Base-by-base conservation (phyloP, 495 filamentous ascomycete genomes). In the Podospora pseudopauciseta region DNA sequence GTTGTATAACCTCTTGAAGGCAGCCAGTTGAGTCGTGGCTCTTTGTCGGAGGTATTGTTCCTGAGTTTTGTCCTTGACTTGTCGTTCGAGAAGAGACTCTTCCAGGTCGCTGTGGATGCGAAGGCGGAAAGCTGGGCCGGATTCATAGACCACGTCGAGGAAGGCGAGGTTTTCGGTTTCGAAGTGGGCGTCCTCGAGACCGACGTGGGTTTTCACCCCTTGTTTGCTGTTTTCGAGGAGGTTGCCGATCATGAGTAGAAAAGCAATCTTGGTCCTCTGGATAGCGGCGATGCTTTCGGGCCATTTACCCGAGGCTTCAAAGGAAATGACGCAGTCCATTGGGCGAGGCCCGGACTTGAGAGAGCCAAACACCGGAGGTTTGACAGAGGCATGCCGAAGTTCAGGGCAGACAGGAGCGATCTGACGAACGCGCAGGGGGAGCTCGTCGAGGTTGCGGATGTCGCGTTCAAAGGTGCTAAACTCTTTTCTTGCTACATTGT, bases 231-330 rank as follows among this genome's bases (percentile, higher is more conserved):
- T 78, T 68, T 89, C 82, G 9, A 99, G 78, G 0, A 91, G 84
- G 61, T 87, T 88, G 28, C 87, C 88, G 62, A 98, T 89, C 76
- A 91, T 94, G 6, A 96, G 74, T 2, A 98, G 84, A 74, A 99
- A 96, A 0, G 94, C 96, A 26, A 94, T 84, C 78, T 99, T 99
- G 13, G 94, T 94, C 76, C 91, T 86, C 75, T 98, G 95, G 58
- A 99, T 94, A 3, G 95, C 94, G 11, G 83, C 83, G 7, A 98
- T 80, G 72, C 94, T 90, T 70, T 98, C 93, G 0, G 95, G 96
- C 95, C 95, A 99, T 66, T 93, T 90, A 11, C 87, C 88, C 4
- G 96, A 98, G 39, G 91, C 92, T 80, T 99, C 95, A 72, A 99
- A 97, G 70, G 94, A 93, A 27, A 99, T 83, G 49, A 91, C 82